Base-by-base conservation (phyloP, 23 red algal species). In the Gracilaria caudata region DNA sequence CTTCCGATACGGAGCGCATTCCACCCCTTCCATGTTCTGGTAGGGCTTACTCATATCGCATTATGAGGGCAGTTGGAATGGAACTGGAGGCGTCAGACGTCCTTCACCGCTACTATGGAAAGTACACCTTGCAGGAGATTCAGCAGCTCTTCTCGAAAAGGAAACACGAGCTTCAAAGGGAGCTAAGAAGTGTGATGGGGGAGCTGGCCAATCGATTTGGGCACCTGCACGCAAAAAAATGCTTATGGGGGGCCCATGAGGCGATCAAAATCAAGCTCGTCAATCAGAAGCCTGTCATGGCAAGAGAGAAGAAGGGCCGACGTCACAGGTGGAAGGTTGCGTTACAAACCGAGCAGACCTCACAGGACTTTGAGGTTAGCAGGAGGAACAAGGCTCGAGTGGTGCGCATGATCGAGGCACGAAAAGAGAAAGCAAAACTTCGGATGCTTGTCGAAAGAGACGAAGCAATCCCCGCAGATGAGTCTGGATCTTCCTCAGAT, bases 1-100 rank as follows among this genome's bases (percentile, higher is more conserved):
- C 3, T 0, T 41, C 37, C 34, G 20, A 71, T 0, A 40, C 32
- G 8, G 49, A 53, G 13, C 49, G 1, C 13, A 71, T 71, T 21
- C 65, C 65, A 19, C 34, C 4, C 1, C 32, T 71, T 21, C 65
- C 32, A 38, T 71, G 29, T 34, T 71, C 34, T 6, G 34, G 34
- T 7, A 71, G 19, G 40, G 32, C 65, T 0, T 71, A 71, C 33
- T 71, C 37, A 1, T 71, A 39, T 41, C 34, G 65, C 7, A 6
- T 71, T 6, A 10, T 36, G 32, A 23, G 19, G 10, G 65, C 34
- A 0, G 65, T 39, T 6, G 65, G 65, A 19, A 19, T n/a, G 17
- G 32, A 71, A 34, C 65, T 71, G 29, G 65, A 41, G 33, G 32
- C 35, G 13, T 71, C 65, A 23, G 65, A 71, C 14, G 13, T 71